Conservation (phyloP, 495 filamentous ascomycete genomes). For the Hypoxylon cercidicola region DNA sequence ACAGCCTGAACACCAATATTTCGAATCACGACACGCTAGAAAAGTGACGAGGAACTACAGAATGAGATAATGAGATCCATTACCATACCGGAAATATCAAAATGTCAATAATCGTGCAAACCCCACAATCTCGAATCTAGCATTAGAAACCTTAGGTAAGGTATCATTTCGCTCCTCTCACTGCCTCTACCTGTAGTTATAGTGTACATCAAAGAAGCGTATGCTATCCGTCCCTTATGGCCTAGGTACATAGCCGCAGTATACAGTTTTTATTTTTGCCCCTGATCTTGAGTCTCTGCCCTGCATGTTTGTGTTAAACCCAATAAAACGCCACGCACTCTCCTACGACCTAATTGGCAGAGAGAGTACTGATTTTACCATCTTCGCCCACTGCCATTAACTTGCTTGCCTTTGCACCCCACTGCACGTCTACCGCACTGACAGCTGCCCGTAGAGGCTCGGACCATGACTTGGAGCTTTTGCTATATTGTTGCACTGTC, state of each 20-base stretch:
- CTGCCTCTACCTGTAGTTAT: background rate
- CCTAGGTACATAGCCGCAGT: background rate
- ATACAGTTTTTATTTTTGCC: slow-evolving; percentile 2
- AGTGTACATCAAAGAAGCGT: slow-evolving; percentile 18
- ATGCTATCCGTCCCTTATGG: background rate
- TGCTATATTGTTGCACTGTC: slow-evolving; percentile 87
- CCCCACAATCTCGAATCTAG: background rate
- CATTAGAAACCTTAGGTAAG: slow-evolving; percentile 4
- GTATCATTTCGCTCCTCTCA: slow-evolving; percentile 10
- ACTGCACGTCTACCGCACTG: slow-evolving; percentile 75
- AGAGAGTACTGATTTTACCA: slow-evolving; percentile 76
- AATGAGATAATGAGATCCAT: no score
- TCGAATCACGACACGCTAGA: no score
- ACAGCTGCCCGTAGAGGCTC: slow-evolving; percentile 83
- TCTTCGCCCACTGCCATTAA: slow-evolving; percentile 78
- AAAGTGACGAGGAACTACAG: no score
- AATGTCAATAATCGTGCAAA: no score
- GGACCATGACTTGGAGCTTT: slow-evolving; percentile 85
- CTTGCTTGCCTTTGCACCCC: slow-evolving; percentile 78
- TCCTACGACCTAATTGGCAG: slow-evolving; percentile 46
- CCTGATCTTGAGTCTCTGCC: background rate
- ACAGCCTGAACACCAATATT: no score
- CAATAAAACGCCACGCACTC: background rate
- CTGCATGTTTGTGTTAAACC: background rate
- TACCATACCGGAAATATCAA: no score